Evolutionary conservation across 2,329 filamentous ascomycete species (phyloP), one percentile per base, ranked within the genome.

Genomic region (Fusarium sp.): DNA sequence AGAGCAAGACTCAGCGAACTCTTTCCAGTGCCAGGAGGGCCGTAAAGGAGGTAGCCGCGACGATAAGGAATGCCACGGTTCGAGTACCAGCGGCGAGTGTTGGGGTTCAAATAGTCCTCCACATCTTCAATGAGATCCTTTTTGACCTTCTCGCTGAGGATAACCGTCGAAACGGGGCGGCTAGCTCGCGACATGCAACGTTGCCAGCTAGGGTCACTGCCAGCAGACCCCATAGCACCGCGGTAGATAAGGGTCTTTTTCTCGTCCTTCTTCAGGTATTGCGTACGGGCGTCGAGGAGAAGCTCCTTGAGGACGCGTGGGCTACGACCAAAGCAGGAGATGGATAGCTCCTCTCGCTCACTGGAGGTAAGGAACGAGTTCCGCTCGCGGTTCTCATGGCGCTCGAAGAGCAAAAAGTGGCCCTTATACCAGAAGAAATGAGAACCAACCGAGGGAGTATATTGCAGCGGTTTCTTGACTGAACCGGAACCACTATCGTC

Each of bases 31-130:
- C 93, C 92, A 0, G 92, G 92, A 0, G 93, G 92, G 0, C 94
- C 94, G 68, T 95, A 85, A 17, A 97, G 88, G 0, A 97, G 86
- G 74, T 96, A 97, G 0, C 94, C 94, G 6, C 94, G 86, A 15
- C 94, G 88, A 77, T 97, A 97, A 0, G 94, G 94, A 31, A 97
- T 95, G 1, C 94, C 94, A 8, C 93, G 87, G 70, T 93, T 91
- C 1, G 90, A 86, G 76, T 97, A 97, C 93, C 93, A 97, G n/a
- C 89, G 84, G 44, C 87, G 83, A 1, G 89, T 91, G 14, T 82
- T 79, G 0, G 88, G 88, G 65, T 88, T 82, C 36, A 92, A 84
- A 72, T 91, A 91, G 71, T 91, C 88, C 26, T 82, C 82, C 33
- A 90, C 85, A 71, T 91, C 90, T 42, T 84, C 82, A 48, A 91